Evolutionary conservation across 768 basidiomycete species (phyloP).

Genomic region (Phylloporus arenicola): DNA sequence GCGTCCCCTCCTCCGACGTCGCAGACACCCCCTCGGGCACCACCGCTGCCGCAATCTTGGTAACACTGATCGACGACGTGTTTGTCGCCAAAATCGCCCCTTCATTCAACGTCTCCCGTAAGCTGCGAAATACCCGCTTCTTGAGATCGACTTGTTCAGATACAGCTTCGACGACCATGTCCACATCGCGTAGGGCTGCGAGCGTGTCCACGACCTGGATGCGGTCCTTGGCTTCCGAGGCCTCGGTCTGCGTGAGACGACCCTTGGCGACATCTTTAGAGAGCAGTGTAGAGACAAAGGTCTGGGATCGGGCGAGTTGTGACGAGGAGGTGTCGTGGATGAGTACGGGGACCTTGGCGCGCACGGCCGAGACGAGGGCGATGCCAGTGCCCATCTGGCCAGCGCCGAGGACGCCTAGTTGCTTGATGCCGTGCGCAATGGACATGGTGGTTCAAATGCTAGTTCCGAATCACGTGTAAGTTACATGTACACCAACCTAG

Average conservation of each 20-base stretch:
- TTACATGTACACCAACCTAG: constrained; percentile 2
- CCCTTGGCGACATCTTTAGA: constrained; percentile 89
- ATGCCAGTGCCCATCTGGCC: constrained; percentile 94
- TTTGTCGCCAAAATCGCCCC: constrained; percentile 85
- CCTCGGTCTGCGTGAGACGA: constrained; percentile 59
- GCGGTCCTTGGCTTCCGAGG: constrained; percentile 66
- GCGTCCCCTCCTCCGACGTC: constrained; percentile 58
- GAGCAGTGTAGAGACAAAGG: constrained; percentile 74
- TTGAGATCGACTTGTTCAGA: constrained; percentile 82
- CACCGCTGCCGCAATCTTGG: constrained; percentile 84
- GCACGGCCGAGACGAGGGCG: constrained; percentile 78
- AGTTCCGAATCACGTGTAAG: constrained; percentile 15
- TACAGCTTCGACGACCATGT: constrained; percentile 92
- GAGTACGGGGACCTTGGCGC: constrained; percentile 80
- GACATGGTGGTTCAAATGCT: constrained; percentile 22
- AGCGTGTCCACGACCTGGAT: constrained; percentile 59
- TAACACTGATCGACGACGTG: constrained; percentile 91
- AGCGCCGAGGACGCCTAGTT: constrained; percentile 73
- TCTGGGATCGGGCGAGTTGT: constrained; percentile 69
- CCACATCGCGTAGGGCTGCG: constrained; percentile 65
- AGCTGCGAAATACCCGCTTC: constrained; percentile 63
- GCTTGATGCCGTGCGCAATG: constrained; percentile 67
- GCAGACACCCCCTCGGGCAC: constrained; percentile 53
- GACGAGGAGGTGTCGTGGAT: constrained; percentile 75
- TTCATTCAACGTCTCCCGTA: constrained; percentile 63